Evolutionary conservation across 306 rosid genomes (phyloP), one percentile per base, ranked within the genome.

Genomic region (Rubus parviflorus): DNA sequence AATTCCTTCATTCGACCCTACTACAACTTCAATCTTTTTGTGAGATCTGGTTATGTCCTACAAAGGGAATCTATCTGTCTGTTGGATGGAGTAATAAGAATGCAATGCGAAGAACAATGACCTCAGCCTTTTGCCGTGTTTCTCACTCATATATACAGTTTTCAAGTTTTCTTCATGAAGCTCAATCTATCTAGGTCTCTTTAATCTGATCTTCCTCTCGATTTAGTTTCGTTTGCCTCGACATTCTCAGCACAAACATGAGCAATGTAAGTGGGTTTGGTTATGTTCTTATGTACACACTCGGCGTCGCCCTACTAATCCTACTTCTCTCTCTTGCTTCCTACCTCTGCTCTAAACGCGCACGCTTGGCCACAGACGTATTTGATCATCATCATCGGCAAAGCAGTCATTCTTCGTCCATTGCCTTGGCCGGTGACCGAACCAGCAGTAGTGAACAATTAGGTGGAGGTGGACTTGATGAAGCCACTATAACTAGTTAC

Each of bases 401-500:
- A 30, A 30, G 35, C 35, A 30, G 35, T 49, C 22, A 30, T 22
- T 19, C 61, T 2, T 62, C 43, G 11, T 30, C 43, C 43, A 23
- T 58, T 22, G 65, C 65, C 40, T 30, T 30, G 2, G 38, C 46
- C 7, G 2, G 23, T 20, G 65, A 58, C 40, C 68, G 14, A 37
- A 35, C 68, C 68, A 62, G 45, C 43, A 37, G 10, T 25, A 25
- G 40, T 37, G 43, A 15, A 35, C 20, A 13, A 62, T 19, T 13
- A 5, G 65, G 37, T 11, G 76, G 77, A 42, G 46, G 72, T 9
- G 77, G 67, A 58, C 75, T 69, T 1, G 81, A 71, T 25, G 84
- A 84, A 19, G 72, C 64, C 5, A 72, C 77, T 7, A 4, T 82
- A 23, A 71, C 30, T 3, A 73, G 76, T 41, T 86, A 68, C 46